Evolutionary conservation across 495 filamentous ascomycete species (phyloP), one percentile per base, ranked within the genome.

Genomic region (Annulohypoxylon stygium): DNA sequence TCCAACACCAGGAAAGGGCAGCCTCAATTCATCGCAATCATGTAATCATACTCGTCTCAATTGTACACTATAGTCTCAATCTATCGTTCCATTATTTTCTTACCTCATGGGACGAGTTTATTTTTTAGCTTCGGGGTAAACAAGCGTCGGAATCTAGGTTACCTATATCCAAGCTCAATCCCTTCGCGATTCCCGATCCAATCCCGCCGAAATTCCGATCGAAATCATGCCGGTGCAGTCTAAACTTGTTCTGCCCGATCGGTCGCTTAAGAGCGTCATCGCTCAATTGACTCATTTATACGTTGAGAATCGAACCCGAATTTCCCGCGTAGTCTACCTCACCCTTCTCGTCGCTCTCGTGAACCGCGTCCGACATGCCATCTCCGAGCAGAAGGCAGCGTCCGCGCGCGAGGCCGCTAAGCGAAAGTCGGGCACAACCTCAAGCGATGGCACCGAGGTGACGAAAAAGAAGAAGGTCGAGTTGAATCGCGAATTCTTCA

Each of bases 401-500:
- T 91, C 94, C 8, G 82, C 82, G 10, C 91, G 92, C 60, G 91
- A 93, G 67, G 88, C 89, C 1, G 88, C 89, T 73, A 78, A 89
- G 67, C 88, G 88, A 33, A 84, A 85, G 14, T 84, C 81, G 4
- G 91, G 89, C 43, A 89, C 85, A 39, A 85, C 84, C 9, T 81
- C 88, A 26, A 81, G 76, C 45, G 81, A 78, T 59, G 77, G 81
- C 26, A 81, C 76, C 5, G 79, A 80, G n/a, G 81, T 75, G 12
- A 75, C 81, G 73, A 86, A 86, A 70, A 88, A 88, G 77, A 95
- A 94, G 84, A 94, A 93, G 82, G 93, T 97, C 16, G 96, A 97
- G 83, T 83, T 99, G 54, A 97, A 99, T 75, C 87, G 93, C 62
- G 96, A 98, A 79, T 99, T 99, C 86, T 97, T 99, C 83, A 90